phyloP scores from a whole-genome alignment of 495 filamentous ascomycete genomes.

The Penicillium egyptiacum region DNA sequence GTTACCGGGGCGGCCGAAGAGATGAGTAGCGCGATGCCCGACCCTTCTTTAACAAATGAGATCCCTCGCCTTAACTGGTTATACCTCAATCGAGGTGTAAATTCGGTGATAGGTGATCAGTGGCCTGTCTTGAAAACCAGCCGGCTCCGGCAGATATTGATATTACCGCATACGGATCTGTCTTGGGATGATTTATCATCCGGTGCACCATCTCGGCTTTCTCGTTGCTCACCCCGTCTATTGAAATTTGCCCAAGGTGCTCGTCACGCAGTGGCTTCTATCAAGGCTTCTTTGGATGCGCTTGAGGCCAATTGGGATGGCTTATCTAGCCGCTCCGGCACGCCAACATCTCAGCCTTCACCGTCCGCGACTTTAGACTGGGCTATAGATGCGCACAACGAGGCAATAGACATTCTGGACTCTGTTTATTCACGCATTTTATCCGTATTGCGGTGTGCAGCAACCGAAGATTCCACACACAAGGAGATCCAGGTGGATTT shows the following conservation, averaged over 20 bases:
- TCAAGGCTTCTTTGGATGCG: slow-evolving; percentile 2
- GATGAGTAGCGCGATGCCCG: background rate
- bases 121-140: slow-evolving; percentile 12
- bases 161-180: slow-evolving; percentile 5
- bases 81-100: slow-evolving; percentile 11
- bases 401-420: background rate
- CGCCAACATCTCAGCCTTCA: slow-evolving; percentile 11
- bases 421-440: background rate
- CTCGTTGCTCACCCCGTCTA: slow-evolving; percentile 10
- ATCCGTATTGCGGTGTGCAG: background rate
- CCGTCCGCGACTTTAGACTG: background rate
- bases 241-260: slow-evolving; percentile 11
- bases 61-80: slow-evolving; percentile 11
- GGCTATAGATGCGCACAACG: background rate
- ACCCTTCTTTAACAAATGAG: slow-evolving; percentile 4
- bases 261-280: slow-evolving; percentile 4
- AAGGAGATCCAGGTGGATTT: slow-evolving; percentile 25
- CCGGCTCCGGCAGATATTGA: slow-evolving; percentile 11
- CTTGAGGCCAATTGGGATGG: background rate
- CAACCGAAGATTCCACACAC: slow-evolving; percentile 4
- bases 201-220: slow-evolving; percentile 8
- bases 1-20: background rate
- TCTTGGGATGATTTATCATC: slow-evolving; percentile 8
- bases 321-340: slow-evolving; percentile 6
- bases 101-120: slow-evolving; percentile 5